A percentile compares a stretch with the other conserved stretches of the same genome.
Conservation (phyloP, 345 rosid species). For the Rhodamnia rubescens region DNA sequence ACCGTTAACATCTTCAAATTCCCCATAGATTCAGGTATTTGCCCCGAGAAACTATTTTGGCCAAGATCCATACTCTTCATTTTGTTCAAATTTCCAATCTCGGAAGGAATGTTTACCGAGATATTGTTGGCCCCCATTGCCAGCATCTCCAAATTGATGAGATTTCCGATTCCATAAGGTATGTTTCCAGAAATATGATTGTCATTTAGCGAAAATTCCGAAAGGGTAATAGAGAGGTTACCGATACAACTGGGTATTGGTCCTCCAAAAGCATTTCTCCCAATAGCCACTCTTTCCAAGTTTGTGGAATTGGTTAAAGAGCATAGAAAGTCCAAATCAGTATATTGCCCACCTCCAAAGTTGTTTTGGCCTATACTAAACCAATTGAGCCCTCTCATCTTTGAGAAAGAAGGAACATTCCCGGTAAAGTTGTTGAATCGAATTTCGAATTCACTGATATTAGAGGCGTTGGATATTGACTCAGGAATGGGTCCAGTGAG, state of each 20-base stretch:
- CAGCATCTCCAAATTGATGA: background rate
- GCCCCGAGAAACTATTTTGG: background rate
- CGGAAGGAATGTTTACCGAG: background rate
- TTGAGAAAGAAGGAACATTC: background rate
- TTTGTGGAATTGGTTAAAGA: slow-evolving; percentile 1
- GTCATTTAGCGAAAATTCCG: rapidly evolving
- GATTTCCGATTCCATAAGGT: background rate
- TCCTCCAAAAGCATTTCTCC: slow-evolving; percentile 2
- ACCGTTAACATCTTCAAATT: background rate
- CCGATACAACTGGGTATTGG: background rate
- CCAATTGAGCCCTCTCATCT: background rate
- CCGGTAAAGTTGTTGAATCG: rapidly evolving
- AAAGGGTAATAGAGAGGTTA: background rate
- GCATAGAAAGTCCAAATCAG: slow-evolving; percentile 5
- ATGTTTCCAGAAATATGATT: background rate
- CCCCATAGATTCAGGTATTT: background rate
- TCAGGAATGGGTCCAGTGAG: background rate
- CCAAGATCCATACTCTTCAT: rapidly evolving
- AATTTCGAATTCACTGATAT: rapidly evolving
- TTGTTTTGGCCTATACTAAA: background rate
- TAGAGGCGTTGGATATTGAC: background rate
- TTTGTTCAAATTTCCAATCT: background rate
- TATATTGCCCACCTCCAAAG: background rate
- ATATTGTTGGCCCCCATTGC: background rate
- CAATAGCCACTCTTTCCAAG: rapidly evolving